Evolutionary conservation across 2,329 filamentous ascomycete species (phyloP).

Genomic region (Fusarium sacchari): DNA sequence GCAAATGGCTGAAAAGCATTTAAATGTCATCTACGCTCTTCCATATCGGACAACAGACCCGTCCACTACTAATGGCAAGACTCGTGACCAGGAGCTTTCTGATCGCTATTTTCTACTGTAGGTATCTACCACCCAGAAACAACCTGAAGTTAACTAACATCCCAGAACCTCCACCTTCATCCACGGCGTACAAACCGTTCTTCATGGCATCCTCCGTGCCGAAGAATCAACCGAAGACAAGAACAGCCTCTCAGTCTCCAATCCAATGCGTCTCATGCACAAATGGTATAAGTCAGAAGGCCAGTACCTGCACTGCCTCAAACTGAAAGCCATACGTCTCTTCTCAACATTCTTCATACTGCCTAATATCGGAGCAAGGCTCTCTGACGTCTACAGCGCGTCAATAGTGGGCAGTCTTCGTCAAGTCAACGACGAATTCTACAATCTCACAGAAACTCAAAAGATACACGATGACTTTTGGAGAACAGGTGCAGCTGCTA

Average conservation of each 20-base stretch:
- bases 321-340: constrained; percentile 7
- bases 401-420: neutral
- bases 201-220: neutral
- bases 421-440: neutral
- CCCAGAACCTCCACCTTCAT: neutral
- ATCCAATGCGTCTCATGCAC: neutral
- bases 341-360: constrained; percentile 14
- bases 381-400: neutral
- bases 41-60: neutral
- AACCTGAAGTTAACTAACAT: fast-evolving
- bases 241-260: fast-evolving
- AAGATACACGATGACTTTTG: constrained; percentile 1
- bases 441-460: neutral
- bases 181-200: neutral
- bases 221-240: fast-evolving
- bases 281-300: neutral
- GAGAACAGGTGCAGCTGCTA: neutral
- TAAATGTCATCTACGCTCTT: constrained; percentile 2
- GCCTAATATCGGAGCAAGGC: neutral
- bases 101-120: constrained; percentile 15
- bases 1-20: constrained; percentile 2
- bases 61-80: neutral
- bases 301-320: neutral
- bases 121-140: fast-evolving
- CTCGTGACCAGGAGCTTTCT: neutral